These are phyloP conservation scores for Plasmodium reichenowi DNA, from an alignment of 169 alveolate species.

Conservation along the genomic window DNA sequence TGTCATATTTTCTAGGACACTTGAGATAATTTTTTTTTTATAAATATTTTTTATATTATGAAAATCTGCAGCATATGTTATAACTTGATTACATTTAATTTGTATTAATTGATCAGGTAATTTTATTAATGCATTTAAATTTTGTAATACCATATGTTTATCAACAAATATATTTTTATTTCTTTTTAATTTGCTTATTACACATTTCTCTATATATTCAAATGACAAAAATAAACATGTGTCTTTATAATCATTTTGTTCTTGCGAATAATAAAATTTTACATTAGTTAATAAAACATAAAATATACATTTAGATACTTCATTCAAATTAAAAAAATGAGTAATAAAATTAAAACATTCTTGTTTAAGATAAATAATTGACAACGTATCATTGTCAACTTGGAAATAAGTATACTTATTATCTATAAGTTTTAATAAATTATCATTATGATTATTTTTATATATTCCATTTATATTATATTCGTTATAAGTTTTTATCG, in stretches of 20 bases:
- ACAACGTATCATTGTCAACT: slow-evolving; percentile 33
- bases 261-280: slow-evolving; percentile 23
- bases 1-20: slow-evolving; percentile 55
- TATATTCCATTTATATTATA: not conserved
- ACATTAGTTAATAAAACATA: slow-evolving; percentile 49
- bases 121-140: slow-evolving; percentile 57
- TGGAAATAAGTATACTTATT: slow-evolving; percentile 62
- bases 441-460: slow-evolving; percentile 5
- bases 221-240: slow-evolving; percentile 14
- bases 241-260: slow-evolving; percentile 19
- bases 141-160: slow-evolving; percentile 60
- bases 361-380: slow-evolving; percentile 31
- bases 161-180: slow-evolving; percentile 43
- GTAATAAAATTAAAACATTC: slow-evolving; percentile 54
- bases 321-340: slow-evolving; percentile 37
- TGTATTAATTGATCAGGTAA: slow-evolving; percentile 53
- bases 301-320: slow-evolving; percentile 24
- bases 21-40: slow-evolving; percentile 43
- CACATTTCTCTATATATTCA: slow-evolving; percentile 63
- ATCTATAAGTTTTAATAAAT: slow-evolving; percentile 33
- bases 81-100: slow-evolving; percentile 32
- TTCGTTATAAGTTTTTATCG: no score
- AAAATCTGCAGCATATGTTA: slow-evolving; percentile 52
- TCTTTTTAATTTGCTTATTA: slow-evolving; percentile 34
- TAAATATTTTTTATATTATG: slow-evolving; percentile 36